phyloP scores from a whole-genome alignment of 805 yeast genomes.

The Candida adriatica region DNA sequence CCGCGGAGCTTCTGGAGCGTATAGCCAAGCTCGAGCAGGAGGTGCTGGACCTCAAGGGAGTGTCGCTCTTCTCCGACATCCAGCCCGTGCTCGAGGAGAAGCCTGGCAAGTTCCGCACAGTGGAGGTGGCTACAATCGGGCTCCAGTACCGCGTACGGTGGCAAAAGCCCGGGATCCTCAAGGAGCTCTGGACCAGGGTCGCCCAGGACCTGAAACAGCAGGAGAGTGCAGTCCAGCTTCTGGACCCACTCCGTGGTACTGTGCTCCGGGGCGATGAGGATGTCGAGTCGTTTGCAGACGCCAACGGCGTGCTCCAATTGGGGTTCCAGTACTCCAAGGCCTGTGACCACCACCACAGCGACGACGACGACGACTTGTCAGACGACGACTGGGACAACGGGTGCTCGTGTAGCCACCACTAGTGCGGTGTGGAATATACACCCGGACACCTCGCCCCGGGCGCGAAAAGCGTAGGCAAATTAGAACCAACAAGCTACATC shows the following conservation, averaged over 20 bases:
- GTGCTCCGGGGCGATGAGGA: constrained; percentile 14
- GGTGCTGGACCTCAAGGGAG: constrained; percentile 16
- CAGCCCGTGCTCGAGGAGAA: constrained; percentile 19
- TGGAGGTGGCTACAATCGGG: constrained; percentile 16
- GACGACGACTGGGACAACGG: constrained; percentile 22
- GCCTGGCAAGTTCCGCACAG: constrained; percentile 11
- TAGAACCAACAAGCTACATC: neutral
- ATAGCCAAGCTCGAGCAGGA: constrained; percentile 18
- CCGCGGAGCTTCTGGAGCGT: constrained; percentile 8
- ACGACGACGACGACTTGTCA: constrained; percentile 17
- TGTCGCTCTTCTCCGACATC: constrained; percentile 21
- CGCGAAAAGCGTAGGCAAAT: neutral
- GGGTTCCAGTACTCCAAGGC: constrained; percentile 17
- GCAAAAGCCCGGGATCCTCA: constrained; percentile 13
- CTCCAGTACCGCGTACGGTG: constrained; percentile 14
- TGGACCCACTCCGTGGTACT: constrained; percentile 16
- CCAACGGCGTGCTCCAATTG: constrained; percentile 11
- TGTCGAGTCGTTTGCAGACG: constrained; percentile 9
- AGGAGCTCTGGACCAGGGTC: constrained; percentile 15
- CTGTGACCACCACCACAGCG: constrained; percentile 11
- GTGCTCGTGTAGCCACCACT: constrained; percentile 22
- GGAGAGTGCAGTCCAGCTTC: constrained; percentile 12
- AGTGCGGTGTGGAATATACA: too few species aligned
- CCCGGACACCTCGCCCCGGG: neutral
- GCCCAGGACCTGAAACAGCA: constrained; percentile 17